Evolutionary conservation across 2,329 filamentous ascomycete species (phyloP).

Genomic region (Hyphodiscus sp.): DNA sequence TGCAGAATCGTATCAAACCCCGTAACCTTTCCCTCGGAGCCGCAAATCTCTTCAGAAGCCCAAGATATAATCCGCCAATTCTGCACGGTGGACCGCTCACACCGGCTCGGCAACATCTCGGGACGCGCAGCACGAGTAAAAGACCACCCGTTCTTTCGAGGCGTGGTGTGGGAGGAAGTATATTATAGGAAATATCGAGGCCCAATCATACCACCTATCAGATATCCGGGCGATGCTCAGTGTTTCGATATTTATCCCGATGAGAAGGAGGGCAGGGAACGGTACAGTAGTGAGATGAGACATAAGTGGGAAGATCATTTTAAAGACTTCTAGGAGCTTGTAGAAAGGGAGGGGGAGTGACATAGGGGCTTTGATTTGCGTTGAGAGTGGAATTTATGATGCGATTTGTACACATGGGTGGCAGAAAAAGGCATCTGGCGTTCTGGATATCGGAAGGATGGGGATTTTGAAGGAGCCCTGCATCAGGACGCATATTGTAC

Average conservation of each 20-base stretch:
- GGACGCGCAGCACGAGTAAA: slow-evolving; percentile 69
- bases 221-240: slow-evolving; percentile 66
- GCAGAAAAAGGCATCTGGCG: no score
- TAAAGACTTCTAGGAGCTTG: slow-evolving; percentile 52
- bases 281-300: slow-evolving; percentile 63
- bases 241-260: slow-evolving; percentile 83
- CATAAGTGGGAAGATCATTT: slow-evolving; percentile 66
- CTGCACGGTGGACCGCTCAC: slow-evolving; percentile 73
- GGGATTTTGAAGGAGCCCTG: no score
- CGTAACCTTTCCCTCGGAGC: slow-evolving; percentile 64
- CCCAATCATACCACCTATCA: slow-evolving; percentile 69
- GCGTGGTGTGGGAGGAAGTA: slow-evolving; percentile 68
- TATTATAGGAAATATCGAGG: slow-evolving; percentile 57
- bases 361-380: background rate
- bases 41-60: slow-evolving; percentile 57
- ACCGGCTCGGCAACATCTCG: slow-evolving; percentile 70
- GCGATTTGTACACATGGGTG: background rate
- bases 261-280: slow-evolving; percentile 57
- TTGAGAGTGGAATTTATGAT: background rate
- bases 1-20: slow-evolving; percentile 71
- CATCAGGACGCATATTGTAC: no score
- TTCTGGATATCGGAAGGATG: no score
- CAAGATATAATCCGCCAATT: slow-evolving; percentile 70
- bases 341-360: background rate
- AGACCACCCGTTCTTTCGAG: slow-evolving; percentile 66